Conservation (phyloP, 768 basidiomycete species). For the Gyrodon lividus region DNA sequence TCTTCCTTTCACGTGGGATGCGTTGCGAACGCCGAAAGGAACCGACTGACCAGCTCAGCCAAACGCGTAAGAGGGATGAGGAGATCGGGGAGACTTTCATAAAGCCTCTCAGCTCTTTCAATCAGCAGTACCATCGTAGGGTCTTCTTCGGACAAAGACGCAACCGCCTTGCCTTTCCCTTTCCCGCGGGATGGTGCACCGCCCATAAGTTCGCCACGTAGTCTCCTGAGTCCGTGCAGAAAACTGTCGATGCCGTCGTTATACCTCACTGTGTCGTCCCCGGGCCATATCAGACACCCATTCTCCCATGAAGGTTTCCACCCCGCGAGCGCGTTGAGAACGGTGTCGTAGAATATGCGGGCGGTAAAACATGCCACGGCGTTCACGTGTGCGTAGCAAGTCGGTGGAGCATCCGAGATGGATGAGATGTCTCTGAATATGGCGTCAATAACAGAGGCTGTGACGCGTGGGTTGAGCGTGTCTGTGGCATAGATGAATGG, state of each 20-base stretch:
- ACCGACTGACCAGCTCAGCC: conserved; percentile 58
- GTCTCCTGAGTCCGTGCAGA: conserved; percentile 58
- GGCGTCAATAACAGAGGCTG: conserved; percentile 35
- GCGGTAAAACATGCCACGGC: conserved; percentile 60
- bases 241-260: conserved; percentile 70
- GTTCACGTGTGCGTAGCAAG: conserved; percentile 49
- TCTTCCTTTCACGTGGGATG: background rate
- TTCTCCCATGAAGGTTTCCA: conserved; percentile 59
- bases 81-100: conserved; percentile 59
- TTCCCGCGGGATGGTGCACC: conserved; percentile 19
- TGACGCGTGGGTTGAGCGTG: conserved; percentile 46
- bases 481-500: conserved; percentile 72
- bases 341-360: conserved; percentile 63
- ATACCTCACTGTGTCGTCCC: conserved; percentile 43
- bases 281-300: conserved; percentile 60
- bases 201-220: conserved; percentile 21
- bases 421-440: conserved; percentile 13
- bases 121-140: conserved; percentile 56
- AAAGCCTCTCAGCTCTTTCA: conserved; percentile 67
- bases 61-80: conserved; percentile 71
- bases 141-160: conserved; percentile 14
- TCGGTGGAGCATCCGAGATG: conserved; percentile 17
- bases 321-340: conserved; percentile 57
- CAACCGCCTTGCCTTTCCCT: conserved; percentile 30
- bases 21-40: background rate